phyloP scores from a whole-genome alignment of 2,329 filamentous ascomycete species.

The Lachnellula subtilissima region DNA sequence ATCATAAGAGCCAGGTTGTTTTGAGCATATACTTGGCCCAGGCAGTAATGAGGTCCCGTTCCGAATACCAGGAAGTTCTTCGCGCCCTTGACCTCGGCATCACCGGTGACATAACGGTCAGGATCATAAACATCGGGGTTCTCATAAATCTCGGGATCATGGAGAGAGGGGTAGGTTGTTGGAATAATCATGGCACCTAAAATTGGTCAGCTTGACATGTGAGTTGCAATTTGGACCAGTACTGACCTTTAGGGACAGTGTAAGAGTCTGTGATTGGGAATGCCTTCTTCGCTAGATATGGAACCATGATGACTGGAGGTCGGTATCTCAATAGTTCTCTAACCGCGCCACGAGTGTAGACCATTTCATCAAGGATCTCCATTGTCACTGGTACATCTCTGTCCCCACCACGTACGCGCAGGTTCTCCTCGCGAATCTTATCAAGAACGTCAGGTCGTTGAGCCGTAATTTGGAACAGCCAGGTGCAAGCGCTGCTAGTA shows the following conservation, averaged over 20 bases:
- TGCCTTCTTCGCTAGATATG: conserved; percentile 88
- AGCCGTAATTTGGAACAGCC: conserved; percentile 91
- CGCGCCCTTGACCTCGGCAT: conserved; percentile 70
- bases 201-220: conserved; percentile 12
- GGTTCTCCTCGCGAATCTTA: conserved; percentile 86
- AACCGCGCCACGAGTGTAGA: conserved; percentile 87
- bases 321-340: conserved; percentile 90
- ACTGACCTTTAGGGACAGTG: conserved; percentile 79
- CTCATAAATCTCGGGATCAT: conserved; percentile 87
- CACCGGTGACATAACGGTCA: conserved; percentile 84
- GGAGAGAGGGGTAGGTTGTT: conserved; percentile 82
- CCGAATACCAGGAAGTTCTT: conserved; percentile 99
- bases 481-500: conserved; percentile 87
- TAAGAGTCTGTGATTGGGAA: conserved; percentile 87
- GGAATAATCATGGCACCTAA: conserved; percentile 87
- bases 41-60: conserved; percentile 91
- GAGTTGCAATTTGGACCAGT: background rate
- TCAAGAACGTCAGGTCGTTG: conserved; percentile 90
- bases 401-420: conserved; percentile 70
- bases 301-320: conserved; percentile 95
- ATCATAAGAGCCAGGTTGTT: conserved; percentile 85
- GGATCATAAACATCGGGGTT: conserved; percentile 87
- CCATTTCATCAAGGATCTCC: conserved; percentile 82
- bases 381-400: conserved; percentile 65
- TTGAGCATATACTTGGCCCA: conserved; percentile 88